phyloP scores from a whole-genome alignment of 2,329 filamentous ascomycete genomes.

The Xylaria polymorpha region DNA sequence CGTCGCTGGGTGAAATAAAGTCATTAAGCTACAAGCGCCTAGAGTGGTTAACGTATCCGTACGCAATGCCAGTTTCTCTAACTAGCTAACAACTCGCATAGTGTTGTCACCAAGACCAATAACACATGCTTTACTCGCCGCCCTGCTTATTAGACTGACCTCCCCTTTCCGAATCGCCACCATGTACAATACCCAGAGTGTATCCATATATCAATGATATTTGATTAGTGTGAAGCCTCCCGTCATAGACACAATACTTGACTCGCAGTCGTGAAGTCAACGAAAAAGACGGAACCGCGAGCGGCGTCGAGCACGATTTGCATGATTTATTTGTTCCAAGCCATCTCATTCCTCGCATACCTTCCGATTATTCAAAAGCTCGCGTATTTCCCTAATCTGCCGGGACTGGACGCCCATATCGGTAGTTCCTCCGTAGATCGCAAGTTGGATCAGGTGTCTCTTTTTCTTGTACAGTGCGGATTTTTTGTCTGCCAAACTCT shows the following conservation, averaged over 20 bases:
- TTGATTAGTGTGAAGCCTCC: neutral
- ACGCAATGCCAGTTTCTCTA: too few relatives aligned
- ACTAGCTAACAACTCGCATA: too few relatives aligned
- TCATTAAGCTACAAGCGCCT: neutral
- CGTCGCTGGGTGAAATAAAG: neutral
- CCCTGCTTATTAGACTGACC: neutral
- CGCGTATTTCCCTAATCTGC: slow-evolving; percentile 7
- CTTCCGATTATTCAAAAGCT: neutral
- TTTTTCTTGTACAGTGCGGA: neutral
- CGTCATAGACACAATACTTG: neutral
- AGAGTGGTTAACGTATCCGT: neutral
- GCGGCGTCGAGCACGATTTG: too few relatives aligned
- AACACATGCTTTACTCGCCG: neutral
- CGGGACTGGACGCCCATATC: neutral
- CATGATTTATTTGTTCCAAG: too few relatives aligned
- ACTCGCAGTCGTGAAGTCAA: neutral
- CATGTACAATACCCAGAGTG: neutral
- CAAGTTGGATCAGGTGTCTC: neutral
- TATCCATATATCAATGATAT: neutral
- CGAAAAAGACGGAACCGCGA: too few relatives aligned
- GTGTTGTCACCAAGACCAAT: neutral
- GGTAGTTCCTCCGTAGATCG: neutral
- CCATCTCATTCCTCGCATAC: neutral
- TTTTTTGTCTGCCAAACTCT: neutral
- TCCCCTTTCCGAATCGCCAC: neutral